Evolutionary conservation across 108 stramenopile genomes (phyloP), one percentile per base, ranked within the genome.

Genomic region (Pelagomonas calceolata): DNA sequence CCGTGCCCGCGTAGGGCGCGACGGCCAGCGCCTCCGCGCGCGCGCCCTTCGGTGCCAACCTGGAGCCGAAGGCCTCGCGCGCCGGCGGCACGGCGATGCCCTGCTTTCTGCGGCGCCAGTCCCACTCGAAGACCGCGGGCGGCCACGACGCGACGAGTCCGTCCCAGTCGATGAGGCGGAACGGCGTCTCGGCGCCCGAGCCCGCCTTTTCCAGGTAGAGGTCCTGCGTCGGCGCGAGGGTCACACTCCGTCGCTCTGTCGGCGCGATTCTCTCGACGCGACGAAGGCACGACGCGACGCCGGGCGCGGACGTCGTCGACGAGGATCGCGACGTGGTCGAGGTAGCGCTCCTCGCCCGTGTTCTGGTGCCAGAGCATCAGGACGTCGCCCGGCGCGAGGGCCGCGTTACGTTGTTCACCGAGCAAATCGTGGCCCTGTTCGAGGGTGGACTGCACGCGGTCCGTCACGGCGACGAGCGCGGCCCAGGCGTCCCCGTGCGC

Each of bases 191-290:
- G 68, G 76, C 80, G 26, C 80, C 80, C n/a, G 68, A 32, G 34
- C 80, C 80, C 65, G 66, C 65, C 68, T 80, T 80, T 66, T 80
- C 80, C 51, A 65, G 77, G 65, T 80, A 80, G 4, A 80, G 71
- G 66, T 80, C 80, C n/a, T n/a, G n/a, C n/a, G n/a, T n/a, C n/a
- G n/a, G n/a, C n/a, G n/a, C n/a, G n/a, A n/a, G n/a, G n/a, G n/a
- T n/a, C n/a, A n/a, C n/a, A n/a, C n/a, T n/a, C n/a, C n/a, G n/a
- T n/a, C n/a, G n/a, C n/a, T n/a, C n/a, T n/a, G n/a, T n/a, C n/a
- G n/a, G n/a, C n/a, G n/a, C n/a, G n/a, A n/a, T n/a, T n/a, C n/a
- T n/a, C n/a, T n/a, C n/a, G n/a, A n/a, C n/a, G n/a, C n/a, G n/a
- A n/a, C n/a, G n/a, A n/a, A n/a, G n/a, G n/a, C n/a, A n/a, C n/a